Percentiles rank a stretch among this genome's conserved stretches.
phyloP scores from a whole-genome alignment of 2,329 filamentous ascomycete species.

The Tolypocladium paradoxum region DNA sequence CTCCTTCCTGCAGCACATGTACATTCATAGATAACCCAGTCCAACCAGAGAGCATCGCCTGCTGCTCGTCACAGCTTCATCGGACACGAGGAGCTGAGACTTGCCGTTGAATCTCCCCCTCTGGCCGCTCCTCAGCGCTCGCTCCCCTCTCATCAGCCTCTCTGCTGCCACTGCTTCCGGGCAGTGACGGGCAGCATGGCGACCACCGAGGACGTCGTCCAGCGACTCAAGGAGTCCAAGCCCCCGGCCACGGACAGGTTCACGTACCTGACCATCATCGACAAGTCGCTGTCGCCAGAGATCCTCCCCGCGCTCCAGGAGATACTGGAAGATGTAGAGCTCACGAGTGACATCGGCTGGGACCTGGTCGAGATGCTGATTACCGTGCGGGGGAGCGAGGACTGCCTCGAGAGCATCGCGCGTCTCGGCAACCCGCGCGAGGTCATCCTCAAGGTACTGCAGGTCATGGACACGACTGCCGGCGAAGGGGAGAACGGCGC shows the following conservation, averaged over 20 bases:
- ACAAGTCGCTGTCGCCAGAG: slow-evolving; percentile 58
- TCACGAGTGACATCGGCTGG: slow-evolving; percentile 74
- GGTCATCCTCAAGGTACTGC: slow-evolving; percentile 70
- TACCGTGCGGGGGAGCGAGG: slow-evolving; percentile 54
- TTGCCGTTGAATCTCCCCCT: not conserved
- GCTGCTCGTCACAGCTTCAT: not conserved
- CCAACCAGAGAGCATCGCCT: not conserved
- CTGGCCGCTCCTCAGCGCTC: not conserved
- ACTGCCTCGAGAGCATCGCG: slow-evolving; percentile 64
- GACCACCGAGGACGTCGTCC: slow-evolving; percentile 27
- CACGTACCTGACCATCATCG: slow-evolving; percentile 69
- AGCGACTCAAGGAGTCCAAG: slow-evolving; percentile 35
- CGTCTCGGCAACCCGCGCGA: slow-evolving; percentile 71
- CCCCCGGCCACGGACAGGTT: slow-evolving; percentile 53
- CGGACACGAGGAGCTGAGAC: not conserved
- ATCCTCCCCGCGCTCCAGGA: slow-evolving; percentile 58
- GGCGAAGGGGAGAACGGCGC: slow-evolving; percentile 26
- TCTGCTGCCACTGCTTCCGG: not conserved
- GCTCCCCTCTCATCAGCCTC: not conserved
- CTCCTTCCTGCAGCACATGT: not conserved
- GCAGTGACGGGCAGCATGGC: slow-evolving; percentile 13
- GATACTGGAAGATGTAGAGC: slow-evolving; percentile 54
- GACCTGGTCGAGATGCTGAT: slow-evolving; percentile 69
- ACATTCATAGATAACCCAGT: not conserved
- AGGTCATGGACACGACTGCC: slow-evolving; percentile 49